A percentile compares a stretch with the other conserved stretches of the same genome.
Evolutionary conservation across 1,284 basidiomycete genomes (phyloP).

Genomic region (Ustanciosporium gigantosporum): DNA sequence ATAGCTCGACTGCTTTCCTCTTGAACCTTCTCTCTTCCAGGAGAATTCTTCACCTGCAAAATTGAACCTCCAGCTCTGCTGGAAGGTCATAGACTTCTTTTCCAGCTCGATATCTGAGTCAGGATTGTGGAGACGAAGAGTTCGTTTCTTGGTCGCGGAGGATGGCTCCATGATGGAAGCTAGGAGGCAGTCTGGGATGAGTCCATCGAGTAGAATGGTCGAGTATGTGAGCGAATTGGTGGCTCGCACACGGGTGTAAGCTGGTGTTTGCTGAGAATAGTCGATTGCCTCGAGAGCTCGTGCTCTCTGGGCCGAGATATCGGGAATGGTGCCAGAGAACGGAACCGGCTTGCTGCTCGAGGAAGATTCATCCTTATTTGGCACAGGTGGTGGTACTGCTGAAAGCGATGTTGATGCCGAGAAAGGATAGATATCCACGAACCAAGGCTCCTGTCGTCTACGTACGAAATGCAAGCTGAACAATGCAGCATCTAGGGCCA

Average conservation of each 20-base stretch:
- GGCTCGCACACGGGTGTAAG: conserved; percentile 40
- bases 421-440: conserved; percentile 32
- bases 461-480: conserved; percentile 43
- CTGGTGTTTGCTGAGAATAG: conserved; percentile 22
- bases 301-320: conserved; percentile 15
- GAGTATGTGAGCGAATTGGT: conserved; percentile 24
- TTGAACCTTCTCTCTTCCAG: conserved; percentile 57
- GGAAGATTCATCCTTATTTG: conserved; percentile 9
- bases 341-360: conserved; percentile 7
- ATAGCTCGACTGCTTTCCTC: conserved; percentile 14
- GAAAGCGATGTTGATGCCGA: neutral
- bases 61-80: conserved; percentile 74
- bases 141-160: conserved; percentile 68
- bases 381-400: conserved; percentile 8
- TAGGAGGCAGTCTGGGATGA: conserved; percentile 22
- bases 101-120: conserved; percentile 69
- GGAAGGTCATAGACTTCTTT: conserved; percentile 72
- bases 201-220: conserved; percentile 37
- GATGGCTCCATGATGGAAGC: conserved; percentile 24
- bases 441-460: conserved; percentile 23
- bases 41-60: conserved; percentile 67
- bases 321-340: conserved; percentile 28
- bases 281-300: conserved; percentile 17
- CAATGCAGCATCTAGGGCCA: conserved; percentile 39
- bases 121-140: conserved; percentile 75